Base-by-base conservation (phyloP, 257 asterid species). In the Jaltomata sinuosa region DNA sequence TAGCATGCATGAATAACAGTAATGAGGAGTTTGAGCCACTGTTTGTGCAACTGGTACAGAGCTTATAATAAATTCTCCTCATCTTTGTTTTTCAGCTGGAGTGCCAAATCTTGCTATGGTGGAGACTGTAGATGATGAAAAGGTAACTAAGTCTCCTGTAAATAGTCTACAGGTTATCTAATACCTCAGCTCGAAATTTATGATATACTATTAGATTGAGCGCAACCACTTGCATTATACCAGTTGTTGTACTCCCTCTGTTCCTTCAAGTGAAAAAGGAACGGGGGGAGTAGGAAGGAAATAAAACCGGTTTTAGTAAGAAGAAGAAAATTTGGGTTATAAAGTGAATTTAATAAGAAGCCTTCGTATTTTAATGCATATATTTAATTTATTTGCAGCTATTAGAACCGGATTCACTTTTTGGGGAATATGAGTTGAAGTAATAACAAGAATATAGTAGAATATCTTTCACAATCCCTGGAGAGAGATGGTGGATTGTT, bases 101-200 rank as follows among this genome's bases (percentile, higher is more conserved):
- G 97, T 94, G 53, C 98, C 98, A 53, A 92, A 94, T 89, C 97
- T 96, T 34, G 91, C 93, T 86, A 88, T 94, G 97, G 99, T 96
- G 87, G 98, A 96, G 92, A 93, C 95, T 42, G 97, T 96, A 54
- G 98, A 96, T 88, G 98, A 96, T 88, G 97, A 90, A 84, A 96
- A 96, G 98, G 99, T 96, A 88, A 71, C n/a, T 16, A 8, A 76
- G 40, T 87, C 11, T 27, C 45, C 10, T 27, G 7, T 12, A 18
- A 34, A 40, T 81, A 27, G 57, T 40, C 53, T 61, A 40, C 36
- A 5, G 77, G 49, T 3, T 67, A 18, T 18, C 77, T 34, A 18
- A 18, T 67, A 67, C 49, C 25, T 45, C 49, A 34, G 7, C 27
- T 34, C 14, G 25, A 32, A 67, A 34, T 3, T 32, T 67, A 8